Evolutionary conservation across 148 eudicot genomes (phyloP), one percentile per base, ranked within the genome.

Genomic region (Diospyros kaki): DNA sequence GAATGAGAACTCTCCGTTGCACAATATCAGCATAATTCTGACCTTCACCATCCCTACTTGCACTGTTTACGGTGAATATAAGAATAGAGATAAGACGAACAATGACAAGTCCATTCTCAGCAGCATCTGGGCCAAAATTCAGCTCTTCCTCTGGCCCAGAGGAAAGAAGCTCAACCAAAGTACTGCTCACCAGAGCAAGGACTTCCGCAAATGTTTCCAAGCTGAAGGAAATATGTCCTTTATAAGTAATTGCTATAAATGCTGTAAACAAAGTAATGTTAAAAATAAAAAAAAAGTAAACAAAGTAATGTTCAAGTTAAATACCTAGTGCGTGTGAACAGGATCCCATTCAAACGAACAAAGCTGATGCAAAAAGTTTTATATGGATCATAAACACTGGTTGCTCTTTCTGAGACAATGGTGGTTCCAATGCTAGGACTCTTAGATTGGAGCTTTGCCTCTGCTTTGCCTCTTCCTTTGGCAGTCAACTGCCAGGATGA

Each of bases 281-380:
- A 55, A 9, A 52, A 13, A n/a, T n/a, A n/a, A 67, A 66, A 40
- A 28, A 28, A 28, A 28, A 28, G 43, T 44, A 28, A 28, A 28
- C 28, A 28, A 28, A 40, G 62, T 58, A 54, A 75, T 28, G 55
- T 54, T 68, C 39, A 59, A 64, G 39, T 66, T 41, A 8, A 66
- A 74, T 81, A 87, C 91, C 91, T 85, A 13, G 87, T 85, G 69
- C 83, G 87, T 41, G 87, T 81, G 75, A 79, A 85, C 60, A 87
- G 79, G 71, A 87, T 83, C 77, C 91, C 91, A 77, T 78, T 85
- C 44, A 87, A 71, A 58, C 89, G 85, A 41, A 87, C 83, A 80
- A 83, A 85, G 58, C 75, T 77, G 64, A 75, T 80, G 78, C 89
- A 83, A 64, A 87, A 86, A 45, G 73, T 84, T 73, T 76, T 81